Conservation (phyloP, 768 basidiomycete species). For the Mycena haematopus region DNA sequence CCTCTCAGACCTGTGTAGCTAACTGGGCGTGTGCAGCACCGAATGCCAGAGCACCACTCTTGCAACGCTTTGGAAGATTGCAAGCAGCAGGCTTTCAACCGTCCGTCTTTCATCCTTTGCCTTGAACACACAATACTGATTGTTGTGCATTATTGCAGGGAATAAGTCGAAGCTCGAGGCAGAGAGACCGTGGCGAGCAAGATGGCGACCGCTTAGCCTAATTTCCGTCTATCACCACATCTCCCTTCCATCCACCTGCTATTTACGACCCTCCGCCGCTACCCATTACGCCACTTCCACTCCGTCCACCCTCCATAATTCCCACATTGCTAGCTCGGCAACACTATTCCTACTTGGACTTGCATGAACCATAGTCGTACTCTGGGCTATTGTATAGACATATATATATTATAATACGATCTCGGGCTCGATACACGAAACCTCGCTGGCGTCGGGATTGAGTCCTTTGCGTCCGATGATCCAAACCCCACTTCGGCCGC, state of each 20-base stretch:
- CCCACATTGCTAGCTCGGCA: constrained; percentile 9
- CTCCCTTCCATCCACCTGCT: background rate
- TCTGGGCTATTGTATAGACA: constrained; percentile 24
- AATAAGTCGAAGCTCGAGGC: constrained; percentile 90
- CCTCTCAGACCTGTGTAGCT: background rate
- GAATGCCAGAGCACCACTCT: constrained; percentile 87
- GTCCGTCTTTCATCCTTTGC: background rate
- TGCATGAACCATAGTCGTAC: constrained; percentile 10
- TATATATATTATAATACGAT: constrained; percentile 22
- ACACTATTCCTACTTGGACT: constrained; percentile 22
- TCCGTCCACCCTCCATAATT: constrained; percentile 11
- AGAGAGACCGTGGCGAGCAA: constrained; percentile 86
- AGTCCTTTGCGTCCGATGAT: too few relatives aligned
- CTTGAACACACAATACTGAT: background rate
- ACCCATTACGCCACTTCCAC: constrained; percentile 15
- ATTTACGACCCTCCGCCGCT: constrained; percentile 8
- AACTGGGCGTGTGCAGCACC: constrained; percentile 59
- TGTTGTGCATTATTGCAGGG: constrained; percentile 2
- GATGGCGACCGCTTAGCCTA: constrained; percentile 84
- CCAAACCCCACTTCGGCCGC: too few relatives aligned
- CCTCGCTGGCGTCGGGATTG: background rate
- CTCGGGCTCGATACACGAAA: constrained; percentile 2
- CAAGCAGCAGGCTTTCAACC: constrained; percentile 83
- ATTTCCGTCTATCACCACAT: background rate
- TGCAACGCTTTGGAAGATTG: constrained; percentile 87